phyloP scores from a whole-genome alignment of 179 eudicot species.

The Silene noctiflora region DNA sequence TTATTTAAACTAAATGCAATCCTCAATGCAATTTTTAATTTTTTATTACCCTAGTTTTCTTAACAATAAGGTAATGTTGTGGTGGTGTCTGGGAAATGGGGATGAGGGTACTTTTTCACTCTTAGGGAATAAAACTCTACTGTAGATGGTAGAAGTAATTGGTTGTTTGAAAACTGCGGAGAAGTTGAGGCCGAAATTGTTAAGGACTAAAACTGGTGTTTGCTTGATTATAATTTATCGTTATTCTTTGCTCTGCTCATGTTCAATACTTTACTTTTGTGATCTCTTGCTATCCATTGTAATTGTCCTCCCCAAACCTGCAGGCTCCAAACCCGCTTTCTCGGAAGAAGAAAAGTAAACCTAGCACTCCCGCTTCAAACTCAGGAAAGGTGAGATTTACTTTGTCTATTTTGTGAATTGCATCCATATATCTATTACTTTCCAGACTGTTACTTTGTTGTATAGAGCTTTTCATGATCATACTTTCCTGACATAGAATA shows the following conservation, averaged over 20 bases:
- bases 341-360: slow-evolving; percentile 69
- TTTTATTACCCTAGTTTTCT: too few species aligned
- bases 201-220: not conserved
- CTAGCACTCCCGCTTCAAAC: slow-evolving; percentile 30
- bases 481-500: not conserved
- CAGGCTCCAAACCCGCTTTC: slow-evolving; percentile 99
- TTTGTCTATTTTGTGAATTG: not conserved
- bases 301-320: slow-evolving; percentile 19
- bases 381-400: slow-evolving; percentile 38
- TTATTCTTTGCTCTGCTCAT: not conserved
- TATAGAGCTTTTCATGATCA: not conserved
- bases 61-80: too few species aligned
- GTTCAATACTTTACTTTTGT: not conserved
- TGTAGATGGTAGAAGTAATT: not conserved
- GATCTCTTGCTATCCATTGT: not conserved
- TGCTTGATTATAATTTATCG: not conserved
- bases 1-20: too few species aligned
- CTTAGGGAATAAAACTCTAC: not conserved
- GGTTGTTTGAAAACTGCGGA: not conserved
- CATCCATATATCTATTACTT: not conserved
- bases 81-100: too few species aligned
- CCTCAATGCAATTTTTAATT: too few species aligned
- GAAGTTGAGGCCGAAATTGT: too few species aligned
- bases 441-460: not conserved
- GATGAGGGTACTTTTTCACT: too few species aligned